Percentiles rank a stretch among this genome's conserved stretches.
These are phyloP conservation scores for Rhizopogon vinicolor DNA, from an alignment of 768 basidiomycete genomes.

Conservation along the genomic window DNA sequence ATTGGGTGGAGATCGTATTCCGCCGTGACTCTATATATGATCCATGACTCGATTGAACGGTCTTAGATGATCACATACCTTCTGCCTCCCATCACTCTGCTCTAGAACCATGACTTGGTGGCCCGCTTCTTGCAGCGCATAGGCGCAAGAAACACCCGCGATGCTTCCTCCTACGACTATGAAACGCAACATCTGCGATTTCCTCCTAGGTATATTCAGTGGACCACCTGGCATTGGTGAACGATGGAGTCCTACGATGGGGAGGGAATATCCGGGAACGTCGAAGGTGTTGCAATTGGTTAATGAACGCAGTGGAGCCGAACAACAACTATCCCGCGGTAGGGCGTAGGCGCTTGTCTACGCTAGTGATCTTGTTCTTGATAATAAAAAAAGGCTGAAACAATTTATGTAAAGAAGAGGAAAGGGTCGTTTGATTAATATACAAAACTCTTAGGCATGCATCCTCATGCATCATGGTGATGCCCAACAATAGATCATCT, in stretches of 20 bases:
- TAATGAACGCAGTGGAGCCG: background rate
- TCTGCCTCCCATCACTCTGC: constrained; percentile 32
- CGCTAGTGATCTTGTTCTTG: too few species aligned
- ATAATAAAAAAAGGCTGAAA: background rate
- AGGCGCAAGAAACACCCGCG: constrained; percentile 52
- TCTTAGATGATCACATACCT: constrained; percentile 17
- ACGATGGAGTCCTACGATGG: background rate
- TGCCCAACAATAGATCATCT: background rate
- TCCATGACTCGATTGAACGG: background rate
- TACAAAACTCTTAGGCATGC: background rate
- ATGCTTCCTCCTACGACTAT: constrained; percentile 28
- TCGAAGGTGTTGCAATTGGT: background rate
- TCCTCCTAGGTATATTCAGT: constrained; percentile 1
- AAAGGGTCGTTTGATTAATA: background rate
- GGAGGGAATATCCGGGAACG: background rate
- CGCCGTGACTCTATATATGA: constrained; percentile 25
- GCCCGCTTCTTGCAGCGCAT: constrained; percentile 46
- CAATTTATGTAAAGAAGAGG: too few species aligned
- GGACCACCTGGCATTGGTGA: constrained; percentile 10
- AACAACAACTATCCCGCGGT: background rate
- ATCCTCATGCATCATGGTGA: too few species aligned
- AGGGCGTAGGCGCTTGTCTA: background rate
- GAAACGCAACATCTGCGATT: constrained; percentile 15
- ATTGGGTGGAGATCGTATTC: constrained; percentile 48
- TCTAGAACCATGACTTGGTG: constrained; percentile 57